Conservation (phyloP, 805 yeast species). For the Kluyveromyces wickerhamii region DNA sequence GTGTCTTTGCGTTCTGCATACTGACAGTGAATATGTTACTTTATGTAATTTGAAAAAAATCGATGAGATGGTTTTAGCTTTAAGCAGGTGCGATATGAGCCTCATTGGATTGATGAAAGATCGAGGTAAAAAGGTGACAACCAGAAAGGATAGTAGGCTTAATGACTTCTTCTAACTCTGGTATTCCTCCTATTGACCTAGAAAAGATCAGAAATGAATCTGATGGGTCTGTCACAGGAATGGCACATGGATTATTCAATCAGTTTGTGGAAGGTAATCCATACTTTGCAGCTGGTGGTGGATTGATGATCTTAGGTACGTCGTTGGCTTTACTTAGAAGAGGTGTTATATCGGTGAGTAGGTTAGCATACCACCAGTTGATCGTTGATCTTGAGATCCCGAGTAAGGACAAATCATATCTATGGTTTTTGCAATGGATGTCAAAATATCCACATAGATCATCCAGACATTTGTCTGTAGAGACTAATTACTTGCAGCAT, state of each 20-base stretch:
- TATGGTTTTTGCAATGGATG: conserved; percentile 98
- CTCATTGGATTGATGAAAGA: no score
- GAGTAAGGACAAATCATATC: conserved; percentile 84
- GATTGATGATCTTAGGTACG: conserved; percentile 92
- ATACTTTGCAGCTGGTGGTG: conserved; percentile 98
- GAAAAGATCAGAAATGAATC: conserved; percentile 9
- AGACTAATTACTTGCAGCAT: conserved; percentile 78
- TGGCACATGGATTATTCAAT: conserved; percentile 35
- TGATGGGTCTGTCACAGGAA: conserved; percentile 22
- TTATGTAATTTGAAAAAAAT: no score
- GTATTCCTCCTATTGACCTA: conserved; percentile 8
- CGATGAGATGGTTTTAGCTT: no score
- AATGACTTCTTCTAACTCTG: no score
- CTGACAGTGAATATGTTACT: no score
- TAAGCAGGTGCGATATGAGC: no score
- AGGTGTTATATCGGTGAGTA: conserved; percentile 54
- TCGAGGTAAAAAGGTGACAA: no score
- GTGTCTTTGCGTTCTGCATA: no score
- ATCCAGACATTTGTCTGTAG: conserved; percentile 83
- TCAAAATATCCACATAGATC: conserved; percentile 64
- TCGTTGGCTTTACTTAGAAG: conserved; percentile 70
- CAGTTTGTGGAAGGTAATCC: conserved; percentile 67
- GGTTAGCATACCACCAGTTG: conserved; percentile 70
- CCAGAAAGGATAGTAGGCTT: no score
- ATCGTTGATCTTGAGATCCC: conserved; percentile 90